Evolutionary conservation across 1,284 basidiomycete species (phyloP).

Genomic region (Leccinum colubrinum): DNA sequence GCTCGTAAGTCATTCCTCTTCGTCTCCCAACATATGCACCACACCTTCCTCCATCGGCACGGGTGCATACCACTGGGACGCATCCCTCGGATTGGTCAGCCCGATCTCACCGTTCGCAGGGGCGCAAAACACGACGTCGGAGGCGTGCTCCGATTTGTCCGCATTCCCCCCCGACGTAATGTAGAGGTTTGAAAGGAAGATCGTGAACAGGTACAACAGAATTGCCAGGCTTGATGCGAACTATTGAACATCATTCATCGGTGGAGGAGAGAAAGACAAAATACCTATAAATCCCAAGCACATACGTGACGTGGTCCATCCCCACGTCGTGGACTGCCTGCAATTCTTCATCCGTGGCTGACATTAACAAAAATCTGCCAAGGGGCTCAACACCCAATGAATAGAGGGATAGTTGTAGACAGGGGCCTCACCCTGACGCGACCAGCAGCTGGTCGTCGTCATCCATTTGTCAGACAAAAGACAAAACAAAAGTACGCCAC

Average conservation of each 20-base stretch:
- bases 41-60: constrained; percentile 33
- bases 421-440: constrained; percentile 50
- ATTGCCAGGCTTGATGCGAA: constrained; percentile 57
- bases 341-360: constrained; percentile 89
- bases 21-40: constrained; percentile 35
- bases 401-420: not conserved
- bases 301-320: constrained; percentile 90
- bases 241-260: not conserved
- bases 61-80: constrained; percentile 39
- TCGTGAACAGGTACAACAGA: constrained; percentile 71
- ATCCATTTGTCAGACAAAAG: not conserved
- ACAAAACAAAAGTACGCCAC: not conserved
- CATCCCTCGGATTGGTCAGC: constrained; percentile 24
- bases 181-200: constrained; percentile 57
- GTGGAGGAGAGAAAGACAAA: not conserved
- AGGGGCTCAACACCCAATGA: not conserved
- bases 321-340: constrained; percentile 62
- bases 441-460: constrained; percentile 53
- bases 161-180: constrained; percentile 63
- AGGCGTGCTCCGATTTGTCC: constrained; percentile 11
- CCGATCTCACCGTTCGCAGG: constrained; percentile 30
- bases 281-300: constrained; percentile 78
- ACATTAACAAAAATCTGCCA: constrained; percentile 76
- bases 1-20: constrained; percentile 24
- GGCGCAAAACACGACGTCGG: constrained; percentile 20